Conservation (phyloP, 331 rosid species). For the Rhamnella rubrinervis region DNA sequence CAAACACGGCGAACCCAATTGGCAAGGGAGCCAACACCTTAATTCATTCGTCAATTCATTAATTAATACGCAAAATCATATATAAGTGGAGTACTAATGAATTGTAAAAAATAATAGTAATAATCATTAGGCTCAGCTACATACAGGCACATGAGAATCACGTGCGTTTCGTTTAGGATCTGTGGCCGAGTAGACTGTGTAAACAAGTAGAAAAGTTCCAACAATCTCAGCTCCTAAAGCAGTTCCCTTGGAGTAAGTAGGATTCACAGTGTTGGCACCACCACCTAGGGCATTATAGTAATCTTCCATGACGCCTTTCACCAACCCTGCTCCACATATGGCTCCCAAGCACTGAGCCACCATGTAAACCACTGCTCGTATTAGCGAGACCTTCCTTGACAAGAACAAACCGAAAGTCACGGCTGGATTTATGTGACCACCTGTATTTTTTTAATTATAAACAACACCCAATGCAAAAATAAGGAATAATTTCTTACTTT, state of each 20-base stretch:
- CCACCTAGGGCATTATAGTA: neutral
- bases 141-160: neutral
- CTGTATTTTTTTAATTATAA: neutral
- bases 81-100: no score
- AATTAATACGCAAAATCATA: no score
- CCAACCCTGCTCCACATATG: neutral
- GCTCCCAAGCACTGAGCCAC: neutral
- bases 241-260: neutral
- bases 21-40: neutral
- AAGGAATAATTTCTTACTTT: neutral
- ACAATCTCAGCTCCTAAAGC: neutral
- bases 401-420: neutral
- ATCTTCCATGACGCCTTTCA: neutral
- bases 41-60: neutral
- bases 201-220: neutral
- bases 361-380: neutral
- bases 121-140: neutral
- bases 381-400: neutral
- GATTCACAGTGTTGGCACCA: neutral
- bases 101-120: no score
- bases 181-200: neutral
- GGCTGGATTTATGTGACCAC: neutral
- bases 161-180: neutral
- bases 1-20: neutral
- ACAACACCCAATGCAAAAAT: neutral